phyloP scores from a whole-genome alignment of 2,329 filamentous ascomycete species.

The Curvularia hawaiiensis region DNA sequence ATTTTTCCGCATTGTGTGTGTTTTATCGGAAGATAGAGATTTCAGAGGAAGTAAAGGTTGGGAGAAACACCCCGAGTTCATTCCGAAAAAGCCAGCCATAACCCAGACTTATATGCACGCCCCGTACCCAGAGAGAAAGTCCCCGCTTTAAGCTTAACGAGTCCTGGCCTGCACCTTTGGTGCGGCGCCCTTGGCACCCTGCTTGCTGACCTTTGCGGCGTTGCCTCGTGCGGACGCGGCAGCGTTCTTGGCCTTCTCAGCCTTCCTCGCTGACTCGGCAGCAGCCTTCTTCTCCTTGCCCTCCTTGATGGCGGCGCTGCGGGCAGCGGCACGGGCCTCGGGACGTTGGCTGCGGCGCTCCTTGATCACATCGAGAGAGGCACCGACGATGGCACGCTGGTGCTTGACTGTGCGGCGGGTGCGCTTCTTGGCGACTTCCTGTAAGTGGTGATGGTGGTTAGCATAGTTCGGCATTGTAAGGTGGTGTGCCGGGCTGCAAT shows the following conservation, averaged over 20 bases:
- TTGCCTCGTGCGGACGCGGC: slow-evolving; percentile 76
- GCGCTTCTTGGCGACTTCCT: slow-evolving; percentile 99
- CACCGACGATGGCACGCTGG: slow-evolving; percentile 98
- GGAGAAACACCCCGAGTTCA: slow-evolving; percentile 32
- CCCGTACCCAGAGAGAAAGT: slow-evolving; percentile 2
- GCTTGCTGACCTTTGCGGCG: slow-evolving; percentile 88
- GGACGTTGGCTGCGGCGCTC: slow-evolving; percentile 94
- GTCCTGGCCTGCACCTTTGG: slow-evolving; percentile 84
- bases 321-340: slow-evolving; percentile 92
- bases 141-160: slow-evolving; percentile 66
- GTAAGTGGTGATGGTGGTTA: slow-evolving; percentile 43
- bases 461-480: slow-evolving; percentile 11
- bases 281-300: slow-evolving; percentile 98
- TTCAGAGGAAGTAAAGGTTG: slow-evolving; percentile 29
- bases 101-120: slow-evolving; percentile 31
- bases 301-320: slow-evolving; percentile 89
- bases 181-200: slow-evolving; percentile 89
- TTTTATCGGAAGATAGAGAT: slow-evolving; percentile 24
- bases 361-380: slow-evolving; percentile 99
- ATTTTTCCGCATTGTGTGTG: slow-evolving; percentile 27
- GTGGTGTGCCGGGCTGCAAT: background rate
- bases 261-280: slow-evolving; percentile 91
- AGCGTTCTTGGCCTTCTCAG: slow-evolving; percentile 96
- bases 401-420: slow-evolving; percentile 97
- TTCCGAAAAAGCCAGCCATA: slow-evolving; percentile 35